Base-by-base conservation (phyloP, 805 yeast species). In the Priceomyces castillae region DNA sequence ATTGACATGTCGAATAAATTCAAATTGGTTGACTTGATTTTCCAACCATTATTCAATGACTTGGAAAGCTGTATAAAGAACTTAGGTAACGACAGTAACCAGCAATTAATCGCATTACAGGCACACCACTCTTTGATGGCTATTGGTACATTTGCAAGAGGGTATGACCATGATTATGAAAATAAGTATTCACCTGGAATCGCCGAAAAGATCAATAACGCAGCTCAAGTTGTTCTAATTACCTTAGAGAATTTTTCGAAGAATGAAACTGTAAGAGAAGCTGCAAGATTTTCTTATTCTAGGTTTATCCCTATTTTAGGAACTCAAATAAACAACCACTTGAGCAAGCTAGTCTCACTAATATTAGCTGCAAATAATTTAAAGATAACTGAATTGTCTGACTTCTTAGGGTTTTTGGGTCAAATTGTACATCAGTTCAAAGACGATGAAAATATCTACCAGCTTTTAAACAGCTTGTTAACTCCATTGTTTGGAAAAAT, bases 61-160 rank as follows among this genome's bases (percentile, higher is more conserved):
- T 69, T 90, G 50, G 90, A 89, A 59, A 67, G 69, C 17, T 81
- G 89, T 54, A 79, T 88, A 28, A 40, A 51, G 15, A 46, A 57
- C 20, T 12, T 15, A 7, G 40, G 19, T 11, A 26, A 30, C n/a
- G 56, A 53, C 6, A 59, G 55, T 43, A 69, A 65, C 42, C 62
- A 62, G 40, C 64, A 68, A 14, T 69, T 73, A 34, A 56, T 76
- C 26, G 74, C 84, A 1, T 64, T 87, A 36, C 94, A 88, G 58
- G 84, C 89, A 2, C 96, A 94, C 61, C 97, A 92, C 59, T 76
- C 83, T 26, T 66, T 94, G 39, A 80, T 88, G 81, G 90, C 97
- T 0, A 79, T 92, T 36, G 97, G 97, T 36, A 88, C 97, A 0
- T 76, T 90, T 56, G 84, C 90, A 3, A 80, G 94, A 59, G 98